Conservation (phyloP, 257 asterid genomes). For the Solanum bukasovii region DNA sequence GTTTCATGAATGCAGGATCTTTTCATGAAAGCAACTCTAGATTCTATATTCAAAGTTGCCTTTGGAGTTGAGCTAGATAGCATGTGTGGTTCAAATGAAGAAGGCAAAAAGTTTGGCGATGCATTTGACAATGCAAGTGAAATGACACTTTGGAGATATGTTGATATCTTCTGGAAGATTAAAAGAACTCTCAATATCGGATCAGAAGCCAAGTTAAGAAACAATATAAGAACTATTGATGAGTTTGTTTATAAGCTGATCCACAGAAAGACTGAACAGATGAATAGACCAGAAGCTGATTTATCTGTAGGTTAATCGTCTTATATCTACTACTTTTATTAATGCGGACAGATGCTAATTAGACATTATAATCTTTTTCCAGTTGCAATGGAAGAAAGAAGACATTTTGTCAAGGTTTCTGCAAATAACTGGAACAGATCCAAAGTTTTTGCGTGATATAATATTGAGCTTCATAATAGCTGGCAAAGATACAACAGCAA, state of each 20-base stretch:
- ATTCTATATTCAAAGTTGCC: conserved; percentile 44
- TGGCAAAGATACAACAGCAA: conserved; percentile 49
- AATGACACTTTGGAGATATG: conserved; percentile 37
- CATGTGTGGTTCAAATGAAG: conserved; percentile 49
- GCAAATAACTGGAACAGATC: conserved; percentile 18
- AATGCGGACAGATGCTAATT: not conserved
- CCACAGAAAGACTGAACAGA: conserved; percentile 25
- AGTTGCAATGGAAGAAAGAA: conserved; percentile 37
- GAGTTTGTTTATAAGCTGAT: conserved; percentile 43
- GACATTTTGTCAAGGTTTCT: conserved; percentile 53
- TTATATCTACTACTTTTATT: not conserved
- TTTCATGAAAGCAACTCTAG: conserved; percentile 45
- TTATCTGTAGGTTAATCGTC: conserved; percentile 20
- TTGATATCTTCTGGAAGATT: conserved; percentile 41
- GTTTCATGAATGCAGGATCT: conserved; percentile 28
- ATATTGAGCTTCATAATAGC: conserved; percentile 47
- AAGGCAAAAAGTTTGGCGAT: conserved; percentile 26
- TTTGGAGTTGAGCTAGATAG: conserved; percentile 49
- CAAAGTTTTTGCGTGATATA: conserved; percentile 43
- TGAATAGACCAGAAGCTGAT: conserved; percentile 17
- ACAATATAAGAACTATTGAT: conserved; percentile 24
- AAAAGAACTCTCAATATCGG: conserved; percentile 37
- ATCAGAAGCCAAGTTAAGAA: conserved; percentile 41
- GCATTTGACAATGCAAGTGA: conserved; percentile 57
- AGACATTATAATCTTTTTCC: not conserved